These are phyloP conservation scores for Nothopassalora personata DNA, from an alignment of 2,329 filamentous ascomycete species.

Conservation along the genomic window DNA sequence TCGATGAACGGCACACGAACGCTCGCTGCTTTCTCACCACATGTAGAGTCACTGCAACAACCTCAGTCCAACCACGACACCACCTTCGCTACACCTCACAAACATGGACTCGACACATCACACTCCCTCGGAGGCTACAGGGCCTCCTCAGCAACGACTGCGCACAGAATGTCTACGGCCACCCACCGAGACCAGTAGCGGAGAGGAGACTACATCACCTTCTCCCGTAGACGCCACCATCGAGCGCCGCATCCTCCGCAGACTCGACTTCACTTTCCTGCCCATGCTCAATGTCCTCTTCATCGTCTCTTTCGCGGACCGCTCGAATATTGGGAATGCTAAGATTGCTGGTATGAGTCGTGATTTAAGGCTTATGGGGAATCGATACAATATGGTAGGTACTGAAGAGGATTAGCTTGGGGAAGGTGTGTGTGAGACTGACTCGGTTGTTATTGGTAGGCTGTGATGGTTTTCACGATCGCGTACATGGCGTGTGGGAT, in stretches of 20 bases:
- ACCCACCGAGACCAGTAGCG: too few species aligned
- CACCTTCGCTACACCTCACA: too few species aligned
- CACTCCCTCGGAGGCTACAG: too few species aligned
- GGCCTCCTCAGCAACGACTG: too few species aligned
- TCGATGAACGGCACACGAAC: not conserved
- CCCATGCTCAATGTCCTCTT: slow-evolving; percentile 46
- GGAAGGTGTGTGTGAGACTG: too few species aligned
- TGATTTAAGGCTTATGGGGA: slow-evolving; percentile 32
- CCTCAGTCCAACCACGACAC: too few species aligned
- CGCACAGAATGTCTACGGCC: too few species aligned
- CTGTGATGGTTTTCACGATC: slow-evolving; percentile 36
- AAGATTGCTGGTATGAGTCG: slow-evolving; percentile 35
- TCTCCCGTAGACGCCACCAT: slow-evolving; percentile 4
- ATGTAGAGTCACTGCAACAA: too few species aligned
- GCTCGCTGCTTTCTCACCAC: too few species aligned
- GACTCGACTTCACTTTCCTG: slow-evolving; percentile 46
- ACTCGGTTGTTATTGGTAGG: not conserved
- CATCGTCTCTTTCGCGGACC: slow-evolving; percentile 41
- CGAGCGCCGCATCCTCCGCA: slow-evolving; percentile 45
- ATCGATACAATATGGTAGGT: slow-evolving; percentile 33
- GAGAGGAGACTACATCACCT: not conserved
- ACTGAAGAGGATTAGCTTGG: too few species aligned
- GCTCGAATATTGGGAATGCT: slow-evolving; percentile 38
- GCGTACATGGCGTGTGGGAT: slow-evolving; percentile 35
- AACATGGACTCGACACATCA: too few species aligned